A percentile compares a stretch with the other conserved stretches of the same genome.
Conservation (phyloP, 352 stramenopile genomes). For the Phytopythium sindhum region DNA sequence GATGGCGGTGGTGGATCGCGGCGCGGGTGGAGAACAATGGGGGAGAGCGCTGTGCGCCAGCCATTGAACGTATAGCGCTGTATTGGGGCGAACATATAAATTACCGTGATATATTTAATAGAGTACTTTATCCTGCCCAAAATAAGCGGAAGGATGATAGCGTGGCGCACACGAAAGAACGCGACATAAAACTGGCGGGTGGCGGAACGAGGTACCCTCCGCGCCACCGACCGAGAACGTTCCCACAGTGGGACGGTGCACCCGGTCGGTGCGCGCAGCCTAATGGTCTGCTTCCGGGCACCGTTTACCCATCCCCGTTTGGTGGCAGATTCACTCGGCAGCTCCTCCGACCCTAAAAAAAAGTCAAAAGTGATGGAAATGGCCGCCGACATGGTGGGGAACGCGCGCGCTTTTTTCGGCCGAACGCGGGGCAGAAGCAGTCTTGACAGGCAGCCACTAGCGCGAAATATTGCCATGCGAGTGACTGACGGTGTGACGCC, state of each 20-base stretch:
- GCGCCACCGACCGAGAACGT: conserved; percentile 1
- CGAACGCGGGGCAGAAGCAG: background rate
- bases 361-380: background rate
- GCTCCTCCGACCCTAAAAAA: background rate
- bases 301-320: background rate
- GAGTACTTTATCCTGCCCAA: background rate
- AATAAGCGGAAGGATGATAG: background rate
- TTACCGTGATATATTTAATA: background rate
- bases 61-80: background rate
- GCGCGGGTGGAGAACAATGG: background rate
- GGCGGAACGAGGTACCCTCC: background rate
- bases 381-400: background rate
- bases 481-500: too few species aligned
- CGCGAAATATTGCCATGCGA: background rate
- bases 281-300: background rate
- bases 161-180: background rate
- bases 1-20: too few species aligned
- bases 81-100: background rate
- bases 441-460: conserved; percentile 5
- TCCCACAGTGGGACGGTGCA: background rate
- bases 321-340: background rate
- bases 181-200: background rate
- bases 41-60: background rate
- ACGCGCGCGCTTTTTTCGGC: background rate
- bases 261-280: background rate